Conservation (phyloP, 768 basidiomycete species). For the Podaxis sp. region DNA sequence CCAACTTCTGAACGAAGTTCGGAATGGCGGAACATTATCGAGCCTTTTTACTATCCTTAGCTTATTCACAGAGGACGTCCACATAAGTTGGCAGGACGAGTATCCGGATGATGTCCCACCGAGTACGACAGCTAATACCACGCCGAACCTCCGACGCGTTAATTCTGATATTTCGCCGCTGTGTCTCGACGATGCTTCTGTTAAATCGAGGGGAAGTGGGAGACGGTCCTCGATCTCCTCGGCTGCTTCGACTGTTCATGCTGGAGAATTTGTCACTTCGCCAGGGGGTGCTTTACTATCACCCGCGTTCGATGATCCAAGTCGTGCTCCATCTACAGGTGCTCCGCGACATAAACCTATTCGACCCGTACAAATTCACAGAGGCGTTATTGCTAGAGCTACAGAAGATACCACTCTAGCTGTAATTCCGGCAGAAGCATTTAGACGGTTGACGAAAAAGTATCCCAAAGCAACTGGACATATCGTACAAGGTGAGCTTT, state of each 20-base stretch:
- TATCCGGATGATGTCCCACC: slow-evolving; percentile 29
- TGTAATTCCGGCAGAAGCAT: slow-evolving; percentile 99
- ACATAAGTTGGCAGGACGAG: slow-evolving; percentile 88
- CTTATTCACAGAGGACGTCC: slow-evolving; percentile 93
- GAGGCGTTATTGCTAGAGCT: slow-evolving; percentile 88
- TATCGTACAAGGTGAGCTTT: slow-evolving; percentile 79
- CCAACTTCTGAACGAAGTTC: slow-evolving; percentile 94
- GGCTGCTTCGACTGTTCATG: slow-evolving; percentile 67
- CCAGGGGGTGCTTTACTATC: slow-evolving; percentile 17
- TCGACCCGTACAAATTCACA: slow-evolving; percentile 43
- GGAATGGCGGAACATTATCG: slow-evolving; percentile 91
- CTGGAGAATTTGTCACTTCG: slow-evolving; percentile 28
- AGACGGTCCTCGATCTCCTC: slow-evolving; percentile 67
- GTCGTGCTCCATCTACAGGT: slow-evolving; percentile 24
- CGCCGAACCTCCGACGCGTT: slow-evolving; percentile 32
- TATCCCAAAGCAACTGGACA: slow-evolving; percentile 97
- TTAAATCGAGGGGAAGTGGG: slow-evolving; percentile 27
- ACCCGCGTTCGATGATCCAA: slow-evolving; percentile 1
- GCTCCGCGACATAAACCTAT: slow-evolving; percentile 18
- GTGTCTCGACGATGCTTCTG: slow-evolving; percentile 37
- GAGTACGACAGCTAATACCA: slow-evolving; percentile 22
- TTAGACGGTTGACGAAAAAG: slow-evolving; percentile 90
- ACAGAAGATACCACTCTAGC: slow-evolving; percentile 93
- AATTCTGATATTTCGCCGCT: slow-evolving; percentile 69
- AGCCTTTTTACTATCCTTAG: slow-evolving; percentile 96